These are phyloP conservation scores for Phytophthora ramorum DNA, from an alignment of 352 stramenopile species.

Conservation along the genomic window DNA sequence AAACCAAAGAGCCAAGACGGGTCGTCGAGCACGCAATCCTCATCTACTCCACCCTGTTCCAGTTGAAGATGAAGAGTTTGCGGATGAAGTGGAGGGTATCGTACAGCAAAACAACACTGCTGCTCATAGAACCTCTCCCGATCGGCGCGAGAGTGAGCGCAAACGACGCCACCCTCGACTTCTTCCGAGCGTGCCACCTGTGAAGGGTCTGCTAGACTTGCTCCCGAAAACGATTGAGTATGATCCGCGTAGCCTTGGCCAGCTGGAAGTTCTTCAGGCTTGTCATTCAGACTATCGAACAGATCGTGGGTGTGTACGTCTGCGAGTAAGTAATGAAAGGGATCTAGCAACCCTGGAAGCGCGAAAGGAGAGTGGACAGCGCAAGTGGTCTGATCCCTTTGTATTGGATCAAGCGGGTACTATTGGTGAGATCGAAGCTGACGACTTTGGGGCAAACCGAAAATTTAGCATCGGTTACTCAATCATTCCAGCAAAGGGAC, in stretches of 20 bases:
- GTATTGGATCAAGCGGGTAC: conserved; percentile 80
- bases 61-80: conserved; percentile 28
- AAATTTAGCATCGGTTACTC: conserved; percentile 87
- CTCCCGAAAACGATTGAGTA: conserved; percentile 73
- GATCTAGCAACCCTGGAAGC: conserved; percentile 32
- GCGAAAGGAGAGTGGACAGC: conserved; percentile 59
- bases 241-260: conserved; percentile 59
- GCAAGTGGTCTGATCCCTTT: conserved; percentile 78
- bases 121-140: conserved; percentile 9
- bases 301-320: conserved; percentile 71
- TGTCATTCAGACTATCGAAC: conserved; percentile 79
- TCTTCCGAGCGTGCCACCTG: conserved; percentile 80
- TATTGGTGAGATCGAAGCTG: conserved; percentile 74
- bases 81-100: conserved; percentile 10
- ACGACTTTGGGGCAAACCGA: conserved; percentile 64
- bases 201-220: conserved; percentile 86
- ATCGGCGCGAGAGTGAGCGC: conserved; percentile 45
- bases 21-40: conserved; percentile 54
- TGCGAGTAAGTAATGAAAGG: conserved; percentile 73
- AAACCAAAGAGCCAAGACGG: conserved; percentile 46
- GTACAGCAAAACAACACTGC: background rate
- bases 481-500: conserved; percentile 72
- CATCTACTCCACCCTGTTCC: conserved; percentile 57
- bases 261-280: conserved; percentile 82
- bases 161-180: conserved; percentile 72